Conservation (phyloP, 805 yeast genomes). For the Tetrapisispora namnaoensis region DNA sequence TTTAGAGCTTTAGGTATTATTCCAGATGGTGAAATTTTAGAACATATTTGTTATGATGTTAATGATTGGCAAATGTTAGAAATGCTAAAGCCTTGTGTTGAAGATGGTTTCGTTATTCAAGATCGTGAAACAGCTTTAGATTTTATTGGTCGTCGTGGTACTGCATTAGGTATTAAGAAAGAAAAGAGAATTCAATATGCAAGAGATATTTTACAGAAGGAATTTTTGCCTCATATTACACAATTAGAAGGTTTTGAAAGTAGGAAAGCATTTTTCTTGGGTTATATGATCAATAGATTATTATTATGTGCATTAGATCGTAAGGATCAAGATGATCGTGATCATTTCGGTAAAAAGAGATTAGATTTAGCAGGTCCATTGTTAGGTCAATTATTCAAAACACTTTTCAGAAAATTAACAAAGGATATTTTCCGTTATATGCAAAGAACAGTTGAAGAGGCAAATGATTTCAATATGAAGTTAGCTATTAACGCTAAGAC, state of each 20-base stretch:
- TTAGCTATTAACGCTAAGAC: conserved; percentile 96
- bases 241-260: conserved; percentile 96
- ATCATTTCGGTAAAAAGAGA: conserved; percentile 97
- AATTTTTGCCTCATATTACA: conserved; percentile 92
- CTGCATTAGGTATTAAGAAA: conserved; percentile 89
- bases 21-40: conserved; percentile 97
- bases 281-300: conserved; percentile 95
- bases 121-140: conserved; percentile 97
- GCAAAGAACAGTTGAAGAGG: conserved; percentile 98
- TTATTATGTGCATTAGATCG: conserved; percentile 92
- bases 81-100: conserved; percentile 97
- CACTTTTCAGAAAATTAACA: conserved; percentile 88
- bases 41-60: conserved; percentile 95
- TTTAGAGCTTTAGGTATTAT: conserved; percentile 97
- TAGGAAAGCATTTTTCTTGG: conserved; percentile 92
- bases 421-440: conserved; percentile 93
- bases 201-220: conserved; percentile 91
- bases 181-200: conserved; percentile 98
- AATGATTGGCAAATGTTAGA: conserved; percentile 99
- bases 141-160: conserved; percentile 97
- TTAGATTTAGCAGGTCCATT: conserved; percentile 97
- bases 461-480: conserved; percentile 91
- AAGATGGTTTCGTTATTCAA: conserved; percentile 96
- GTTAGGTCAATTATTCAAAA: conserved; percentile 89
- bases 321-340: conserved; percentile 98